Conservation (phyloP, 2,329 filamentous ascomycete genomes). For the Huntiella moniliformis region DNA sequence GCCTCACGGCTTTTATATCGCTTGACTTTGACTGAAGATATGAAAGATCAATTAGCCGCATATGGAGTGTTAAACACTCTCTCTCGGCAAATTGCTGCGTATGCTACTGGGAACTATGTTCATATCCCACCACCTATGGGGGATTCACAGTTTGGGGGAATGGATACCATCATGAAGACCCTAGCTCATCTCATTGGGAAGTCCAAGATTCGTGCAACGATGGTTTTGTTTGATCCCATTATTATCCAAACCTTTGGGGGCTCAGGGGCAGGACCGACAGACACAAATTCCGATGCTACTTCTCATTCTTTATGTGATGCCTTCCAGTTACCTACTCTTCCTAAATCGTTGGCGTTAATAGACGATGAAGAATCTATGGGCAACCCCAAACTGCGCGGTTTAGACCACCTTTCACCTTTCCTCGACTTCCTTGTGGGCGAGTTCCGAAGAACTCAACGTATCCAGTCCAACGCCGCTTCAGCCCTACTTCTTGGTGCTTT, state of each 20-base stretch:
- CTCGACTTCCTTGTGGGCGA: not conserved
- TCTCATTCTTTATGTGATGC: not conserved
- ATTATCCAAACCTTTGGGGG: conserved; percentile 44
- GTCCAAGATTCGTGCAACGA: conserved; percentile 59
- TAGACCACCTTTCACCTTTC: not conserved
- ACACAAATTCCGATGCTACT: not conserved
- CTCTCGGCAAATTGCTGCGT: conserved; percentile 41
- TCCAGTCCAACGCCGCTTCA: not conserved
- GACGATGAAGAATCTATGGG: not conserved
- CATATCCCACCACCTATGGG: too few relatives aligned
- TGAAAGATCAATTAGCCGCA: conserved; percentile 32
- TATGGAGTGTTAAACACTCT: conserved; percentile 37
- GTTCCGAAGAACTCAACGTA: not conserved
- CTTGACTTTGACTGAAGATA: conserved; percentile 49
- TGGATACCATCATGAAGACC: conserved; percentile 44
- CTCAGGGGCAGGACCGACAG: not conserved
- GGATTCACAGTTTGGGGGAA: too few relatives aligned
- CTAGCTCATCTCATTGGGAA: conserved; percentile 58
- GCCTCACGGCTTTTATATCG: conserved; percentile 42
- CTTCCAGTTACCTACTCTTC: not conserved
- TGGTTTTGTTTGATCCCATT: conserved; percentile 48
- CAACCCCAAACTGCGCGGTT: not conserved
- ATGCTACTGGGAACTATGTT: conserved; percentile 18
- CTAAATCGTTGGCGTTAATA: not conserved
- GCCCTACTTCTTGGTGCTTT: not conserved